Evolutionary conservation across 73 alveolate species (phyloP).

Genomic region (Breviolum minutum): DNA sequence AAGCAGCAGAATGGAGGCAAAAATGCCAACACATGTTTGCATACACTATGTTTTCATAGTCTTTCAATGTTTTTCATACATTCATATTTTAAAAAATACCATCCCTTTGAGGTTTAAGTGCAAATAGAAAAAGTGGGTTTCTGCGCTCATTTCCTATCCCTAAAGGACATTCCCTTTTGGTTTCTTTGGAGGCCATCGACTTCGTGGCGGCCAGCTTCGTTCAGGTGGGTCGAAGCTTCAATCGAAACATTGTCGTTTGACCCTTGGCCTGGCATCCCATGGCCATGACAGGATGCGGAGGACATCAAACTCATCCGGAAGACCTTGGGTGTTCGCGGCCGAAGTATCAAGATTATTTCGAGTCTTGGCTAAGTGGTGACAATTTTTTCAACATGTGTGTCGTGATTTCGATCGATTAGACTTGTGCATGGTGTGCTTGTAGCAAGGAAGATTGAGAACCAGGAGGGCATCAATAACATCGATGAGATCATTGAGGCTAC

Average conservation of each 20-base stretch:
- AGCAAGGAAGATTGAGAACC: conserved; percentile 65
- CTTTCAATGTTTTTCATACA: too few species aligned
- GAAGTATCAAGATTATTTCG: conserved; percentile 97
- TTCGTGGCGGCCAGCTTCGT: conserved; percentile 97
- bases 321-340: conserved; percentile 97
- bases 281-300: conserved; percentile 73
- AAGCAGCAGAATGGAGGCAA: too few species aligned
- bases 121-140: too few species aligned
- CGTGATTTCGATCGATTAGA: background rate
- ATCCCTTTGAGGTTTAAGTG: too few species aligned
- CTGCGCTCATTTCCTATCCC: too few species aligned
- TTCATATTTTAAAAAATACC: too few species aligned
- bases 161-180: too few species aligned
- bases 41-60: too few species aligned
- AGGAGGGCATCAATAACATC: conserved; percentile 99
- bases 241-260: background rate
- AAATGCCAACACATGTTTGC: too few species aligned
- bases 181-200: conserved; percentile 97
- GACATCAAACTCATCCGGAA: conserved; percentile 96
- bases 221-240: conserved; percentile 21
- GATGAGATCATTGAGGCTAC: conserved; percentile 98
- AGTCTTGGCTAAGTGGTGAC: conserved; percentile 48
- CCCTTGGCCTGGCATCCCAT: background rate
- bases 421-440: background rate
- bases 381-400: background rate